Evolutionary conservation across 306 rosid genomes (phyloP), one percentile per base, ranked within the genome.

Genomic region (Adenanthera pavonina): DNA sequence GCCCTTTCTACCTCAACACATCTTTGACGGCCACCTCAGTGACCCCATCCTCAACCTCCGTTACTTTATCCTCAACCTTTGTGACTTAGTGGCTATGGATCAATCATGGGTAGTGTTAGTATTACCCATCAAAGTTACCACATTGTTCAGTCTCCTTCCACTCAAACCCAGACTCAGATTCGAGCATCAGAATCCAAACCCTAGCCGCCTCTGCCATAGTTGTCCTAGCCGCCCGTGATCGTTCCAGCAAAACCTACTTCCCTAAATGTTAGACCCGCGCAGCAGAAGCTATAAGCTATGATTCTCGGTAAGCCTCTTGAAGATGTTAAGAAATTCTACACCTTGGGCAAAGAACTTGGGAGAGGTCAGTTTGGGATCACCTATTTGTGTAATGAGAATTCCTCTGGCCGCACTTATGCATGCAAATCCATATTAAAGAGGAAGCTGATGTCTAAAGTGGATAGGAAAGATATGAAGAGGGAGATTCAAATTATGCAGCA

Each of bases 401-500:
- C 91, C 2, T 90, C 90, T 16, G 97, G 92, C 1, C 13, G n/a
- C 2, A 74, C 76, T 3, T 92, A 85, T 16, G 98, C 98, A 10
- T 94, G 98, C 83, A 94, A 94, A 75, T 94, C 98, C 2, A 91
- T 94, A 20, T 49, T 94, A 60, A 94, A 94, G 92, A 76, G 98
- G 74, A 94, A 92, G 57, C 92, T 94, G 15, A 83, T 85, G 8
- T 86, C 92, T 2, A 88, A 65, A 79, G 81, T 85, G 20, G 97
- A 94, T 16, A 89, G 83, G 60, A 94, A 92, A 13, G 97, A 94
- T 73, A 88, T 94, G 43, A 92, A 86, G 89, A 89, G 94, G 64
- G 98, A 94, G 86, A 83, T 94, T 89, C 92, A 89, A 86, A 94
- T 94, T 13, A 83, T 94, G 92, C 97, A 94, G 89, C 98, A 94